Evolutionary conservation across 148 eudicot genomes (phyloP).

Genomic region (Mesembryanthemum crystallinum): DNA sequence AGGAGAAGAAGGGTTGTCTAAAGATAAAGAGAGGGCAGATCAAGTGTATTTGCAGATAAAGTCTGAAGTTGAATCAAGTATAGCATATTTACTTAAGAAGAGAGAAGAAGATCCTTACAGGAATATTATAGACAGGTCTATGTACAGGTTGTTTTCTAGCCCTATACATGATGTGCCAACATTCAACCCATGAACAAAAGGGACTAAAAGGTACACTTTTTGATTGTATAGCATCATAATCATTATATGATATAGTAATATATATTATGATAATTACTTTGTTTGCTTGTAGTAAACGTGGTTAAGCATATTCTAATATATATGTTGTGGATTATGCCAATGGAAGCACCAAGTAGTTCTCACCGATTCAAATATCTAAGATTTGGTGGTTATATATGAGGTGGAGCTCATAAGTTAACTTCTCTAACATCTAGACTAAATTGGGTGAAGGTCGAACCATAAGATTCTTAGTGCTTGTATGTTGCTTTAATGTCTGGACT

Average conservation of each 20-base stretch:
- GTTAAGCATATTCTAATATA: no score
- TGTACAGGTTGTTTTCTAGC: constrained; percentile 39
- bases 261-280: no score
- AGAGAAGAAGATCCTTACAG: constrained; percentile 83
- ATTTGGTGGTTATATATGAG: constrained; percentile 2
- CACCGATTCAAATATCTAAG: not conserved
- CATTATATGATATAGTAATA: no score
- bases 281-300: not conserved
- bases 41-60: constrained; percentile 58
- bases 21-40: constrained; percentile 49
- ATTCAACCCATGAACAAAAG: constrained; percentile 48
- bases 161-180: constrained; percentile 49
- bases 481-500: no score
- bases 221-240: not conserved
- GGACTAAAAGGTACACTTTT: constrained; percentile 19
- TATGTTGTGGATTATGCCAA: no score
- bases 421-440: no score
- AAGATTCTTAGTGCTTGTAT: no score
- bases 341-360: no score
- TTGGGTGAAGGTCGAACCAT: no score
- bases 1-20: constrained; percentile 49
- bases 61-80: constrained; percentile 49
- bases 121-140: constrained; percentile 47
- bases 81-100: constrained; percentile 60
- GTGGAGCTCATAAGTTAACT: not conserved